Evolutionary conservation across 306 rosid species (phyloP).

Genomic region (Trifolium fragiferum): DNA sequence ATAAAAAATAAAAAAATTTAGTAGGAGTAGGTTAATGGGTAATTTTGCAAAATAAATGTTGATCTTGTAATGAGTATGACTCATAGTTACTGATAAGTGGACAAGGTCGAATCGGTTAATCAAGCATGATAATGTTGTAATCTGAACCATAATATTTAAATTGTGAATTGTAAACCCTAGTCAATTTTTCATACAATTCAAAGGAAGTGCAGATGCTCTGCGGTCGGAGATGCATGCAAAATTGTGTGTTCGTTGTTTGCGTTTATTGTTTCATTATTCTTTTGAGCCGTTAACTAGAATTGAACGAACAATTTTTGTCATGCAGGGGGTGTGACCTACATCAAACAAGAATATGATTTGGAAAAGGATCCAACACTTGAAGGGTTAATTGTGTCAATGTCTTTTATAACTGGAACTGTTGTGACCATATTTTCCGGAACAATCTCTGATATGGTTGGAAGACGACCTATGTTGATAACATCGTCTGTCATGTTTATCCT

Average conservation of each 20-base stretch:
- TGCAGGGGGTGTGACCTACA: slow-evolving; percentile 84
- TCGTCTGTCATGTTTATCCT: slow-evolving; percentile 73
- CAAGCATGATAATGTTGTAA: neutral
- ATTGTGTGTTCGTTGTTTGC: neutral
- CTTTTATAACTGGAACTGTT: slow-evolving; percentile 84
- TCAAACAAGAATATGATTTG: slow-evolving; percentile 76
- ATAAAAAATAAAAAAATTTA: neutral
- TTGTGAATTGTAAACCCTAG: neutral
- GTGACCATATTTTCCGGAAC: slow-evolving; percentile 85
- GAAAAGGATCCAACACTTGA: slow-evolving; percentile 78
- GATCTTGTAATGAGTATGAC: neutral
- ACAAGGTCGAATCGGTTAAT: neutral
- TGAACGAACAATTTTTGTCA: slow-evolving; percentile 10
- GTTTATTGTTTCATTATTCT: neutral
- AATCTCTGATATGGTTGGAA: slow-evolving; percentile 82
- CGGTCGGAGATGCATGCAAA: neutral
- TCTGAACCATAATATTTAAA: no score
- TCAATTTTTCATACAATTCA: neutral
- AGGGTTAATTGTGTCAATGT: slow-evolving; percentile 91
- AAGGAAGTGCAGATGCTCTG: neutral
- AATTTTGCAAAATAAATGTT: neutral
- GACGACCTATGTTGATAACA: slow-evolving; percentile 78
- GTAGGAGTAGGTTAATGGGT: neutral
- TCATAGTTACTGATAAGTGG: neutral
- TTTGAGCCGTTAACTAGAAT: neutral